Base-by-base conservation (phyloP, 345 rosid species). In the Chamaenerion angustifolium region DNA sequence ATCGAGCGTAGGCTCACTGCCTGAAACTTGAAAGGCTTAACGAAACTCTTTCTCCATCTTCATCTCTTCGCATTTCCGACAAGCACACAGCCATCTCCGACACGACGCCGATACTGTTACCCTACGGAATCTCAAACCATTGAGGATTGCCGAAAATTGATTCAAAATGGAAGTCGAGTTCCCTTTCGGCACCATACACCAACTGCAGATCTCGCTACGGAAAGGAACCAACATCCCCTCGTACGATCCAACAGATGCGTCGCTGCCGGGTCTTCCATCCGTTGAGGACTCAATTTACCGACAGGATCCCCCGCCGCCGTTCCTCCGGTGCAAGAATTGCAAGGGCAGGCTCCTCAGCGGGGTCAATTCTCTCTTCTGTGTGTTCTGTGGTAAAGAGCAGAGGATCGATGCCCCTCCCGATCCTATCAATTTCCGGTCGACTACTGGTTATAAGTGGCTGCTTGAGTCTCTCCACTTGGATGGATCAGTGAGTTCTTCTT, bases 301-400 rank as follows among this genome's bases (percentile, higher is more conserved):
- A 41, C 55, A 73, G 43, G 86, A 88, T 55, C 82, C 92, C 14
- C 80, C 82, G 0, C 76, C 94, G 10, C 56, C 73, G 19, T 52
- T 69, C 48, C 81, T 73, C 53, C 84, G 87, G 9, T 86, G 98
- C 76, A 69, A 63, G 46, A 66, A 68, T 69, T 90, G 95, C 62
- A 70, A 76, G 16, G 88, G 80, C 1, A 66, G 70, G 53, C 85
- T 89, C 16, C 73, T 89, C 35, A 54, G 80, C 14, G 94, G 88
- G 15, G 45, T 65, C 10, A 61, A 68, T 11, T 89, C 95, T 12
- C 46, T 77, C 48, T 54, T 79, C 63, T 85, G 97, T 61, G 76
- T 89, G 41, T 89, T 89, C 67, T 89, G 94, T 48, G 94, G 97
- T 13, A 57, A 68, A 11, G 73, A 63, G 35, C 78, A 64, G 48